Conservation (phyloP, 495 filamentous ascomycete species). For the Penicillium turbatum region DNA sequence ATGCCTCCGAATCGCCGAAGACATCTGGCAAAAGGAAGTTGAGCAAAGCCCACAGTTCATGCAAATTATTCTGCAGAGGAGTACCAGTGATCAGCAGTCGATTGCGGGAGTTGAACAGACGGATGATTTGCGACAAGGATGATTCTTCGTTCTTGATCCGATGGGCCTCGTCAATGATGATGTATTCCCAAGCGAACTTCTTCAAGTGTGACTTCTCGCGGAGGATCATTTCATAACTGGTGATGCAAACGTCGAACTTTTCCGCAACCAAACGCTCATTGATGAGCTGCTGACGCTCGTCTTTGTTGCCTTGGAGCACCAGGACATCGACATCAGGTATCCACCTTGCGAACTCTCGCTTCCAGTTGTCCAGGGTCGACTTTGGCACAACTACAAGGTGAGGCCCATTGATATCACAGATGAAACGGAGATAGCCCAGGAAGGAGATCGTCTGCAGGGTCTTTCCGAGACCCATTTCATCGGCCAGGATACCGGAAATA, state of each 20-base stretch:
- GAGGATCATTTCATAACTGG: constrained; percentile 95
- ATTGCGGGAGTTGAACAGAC: constrained; percentile 94
- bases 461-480: constrained; percentile 97
- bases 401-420: constrained; percentile 84
- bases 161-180: constrained; percentile 98
- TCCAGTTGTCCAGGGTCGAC: constrained; percentile 98
- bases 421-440: constrained; percentile 86
- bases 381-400: constrained; percentile 94
- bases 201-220: constrained; percentile 92
- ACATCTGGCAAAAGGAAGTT: constrained; percentile 98
- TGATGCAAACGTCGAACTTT: constrained; percentile 90
- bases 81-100: constrained; percentile 95
- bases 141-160: constrained; percentile 99
- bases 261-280: constrained; percentile 85
- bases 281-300: constrained; percentile 84
- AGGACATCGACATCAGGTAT: constrained; percentile 93
- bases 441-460: constrained; percentile 90
- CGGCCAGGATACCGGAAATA: constrained; percentile 94
- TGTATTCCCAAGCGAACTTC: constrained; percentile 99
- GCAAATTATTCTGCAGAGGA: constrained; percentile 95
- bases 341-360: constrained; percentile 89
- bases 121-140: constrained; percentile 92
- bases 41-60: constrained; percentile 97
- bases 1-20: constrained; percentile 95
- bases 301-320: constrained; percentile 92